Percentiles rank a stretch among this genome's conserved stretches.
phyloP scores from a whole-genome alignment of 2,329 filamentous ascomycete genomes.

The Neopestalotiopsis sp. region DNA sequence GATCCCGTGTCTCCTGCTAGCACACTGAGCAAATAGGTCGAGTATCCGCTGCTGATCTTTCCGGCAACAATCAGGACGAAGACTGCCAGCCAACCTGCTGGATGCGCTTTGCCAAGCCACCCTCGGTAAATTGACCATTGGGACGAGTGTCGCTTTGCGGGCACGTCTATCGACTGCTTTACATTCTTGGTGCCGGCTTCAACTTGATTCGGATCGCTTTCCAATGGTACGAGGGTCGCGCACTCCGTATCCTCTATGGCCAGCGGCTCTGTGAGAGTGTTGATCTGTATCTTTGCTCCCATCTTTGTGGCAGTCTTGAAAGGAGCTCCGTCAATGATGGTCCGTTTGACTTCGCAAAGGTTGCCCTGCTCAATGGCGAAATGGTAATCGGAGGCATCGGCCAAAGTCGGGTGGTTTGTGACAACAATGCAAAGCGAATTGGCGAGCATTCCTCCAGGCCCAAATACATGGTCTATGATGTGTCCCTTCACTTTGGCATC shows the following conservation, averaged over 20 bases:
- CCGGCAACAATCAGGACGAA: neutral
- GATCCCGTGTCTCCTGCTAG: neutral
- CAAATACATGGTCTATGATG: neutral
- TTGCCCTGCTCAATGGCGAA: neutral
- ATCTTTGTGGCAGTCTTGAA: neutral
- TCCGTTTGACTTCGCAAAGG: neutral
- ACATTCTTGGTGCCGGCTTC: neutral
- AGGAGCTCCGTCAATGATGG: neutral
- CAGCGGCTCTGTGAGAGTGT: neutral
- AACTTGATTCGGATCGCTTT: too few species aligned
- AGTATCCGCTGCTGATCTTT: neutral
- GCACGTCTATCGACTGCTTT: neutral
- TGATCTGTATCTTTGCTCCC: neutral
- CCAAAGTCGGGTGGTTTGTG: neutral
- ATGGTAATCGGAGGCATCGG: neutral
- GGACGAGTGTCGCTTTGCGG: neutral
- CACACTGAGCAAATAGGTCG: neutral
- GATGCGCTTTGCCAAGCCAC: neutral
- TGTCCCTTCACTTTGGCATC: slow-evolving; percentile 10
- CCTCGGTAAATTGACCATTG: neutral
- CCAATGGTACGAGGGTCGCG: too few species aligned
- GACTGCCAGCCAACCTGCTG: neutral
- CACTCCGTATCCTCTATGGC: too few species aligned
- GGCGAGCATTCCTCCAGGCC: neutral
- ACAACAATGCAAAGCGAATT: neutral